Conservation (phyloP, 2,329 filamentous ascomycete species). For the Paecilomyces dactylethromorphus region DNA sequence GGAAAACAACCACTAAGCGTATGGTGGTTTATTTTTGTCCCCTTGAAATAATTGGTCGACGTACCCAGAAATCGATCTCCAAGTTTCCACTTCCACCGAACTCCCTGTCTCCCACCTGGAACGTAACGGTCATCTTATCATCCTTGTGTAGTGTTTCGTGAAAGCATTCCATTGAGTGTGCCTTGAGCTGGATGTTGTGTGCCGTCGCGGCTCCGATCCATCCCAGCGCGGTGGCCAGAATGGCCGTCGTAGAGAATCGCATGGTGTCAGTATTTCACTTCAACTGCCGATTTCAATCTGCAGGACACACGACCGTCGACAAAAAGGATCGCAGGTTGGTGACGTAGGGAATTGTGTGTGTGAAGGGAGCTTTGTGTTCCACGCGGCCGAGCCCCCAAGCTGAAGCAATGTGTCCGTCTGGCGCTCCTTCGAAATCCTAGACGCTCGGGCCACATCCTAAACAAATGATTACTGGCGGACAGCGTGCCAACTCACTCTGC, state of each 20-base stretch:
- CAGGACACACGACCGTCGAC: not conserved
- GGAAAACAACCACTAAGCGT: not conserved
- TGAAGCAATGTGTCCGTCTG: constrained; percentile 26
- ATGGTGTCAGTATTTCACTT: constrained; percentile 18
- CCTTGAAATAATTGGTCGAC: constrained; percentile 20
- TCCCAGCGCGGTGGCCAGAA: constrained; percentile 48
- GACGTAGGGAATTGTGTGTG: constrained; percentile 3
- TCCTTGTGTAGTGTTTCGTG: constrained; percentile 87
- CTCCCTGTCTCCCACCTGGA: constrained; percentile 94
- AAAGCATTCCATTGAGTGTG: constrained; percentile 95
- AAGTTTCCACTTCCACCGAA: constrained; percentile 92
- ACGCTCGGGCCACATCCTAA: constrained; percentile 26
- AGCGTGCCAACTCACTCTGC: not conserved
- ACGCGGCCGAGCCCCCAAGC: constrained; percentile 2
- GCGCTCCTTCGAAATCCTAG: constrained; percentile 16
- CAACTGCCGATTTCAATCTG: not conserved
- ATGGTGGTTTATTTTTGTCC: not conserved
- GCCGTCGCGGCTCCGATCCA: constrained; percentile 58
- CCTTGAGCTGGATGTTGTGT: constrained; percentile 93
- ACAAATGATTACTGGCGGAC: not conserved
- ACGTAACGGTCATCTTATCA: constrained; percentile 97
- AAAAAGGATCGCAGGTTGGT: constrained; percentile 3
- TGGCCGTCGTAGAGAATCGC: constrained; percentile 33
- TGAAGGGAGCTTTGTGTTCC: not conserved
- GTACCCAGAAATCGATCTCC: constrained; percentile 97